Percentiles rank a stretch among this genome's conserved stretches.
These are phyloP conservation scores for Eremochloa ophiuroides DNA, from an alignment of 176 grass and related monocot species.

Conservation along the genomic window DNA sequence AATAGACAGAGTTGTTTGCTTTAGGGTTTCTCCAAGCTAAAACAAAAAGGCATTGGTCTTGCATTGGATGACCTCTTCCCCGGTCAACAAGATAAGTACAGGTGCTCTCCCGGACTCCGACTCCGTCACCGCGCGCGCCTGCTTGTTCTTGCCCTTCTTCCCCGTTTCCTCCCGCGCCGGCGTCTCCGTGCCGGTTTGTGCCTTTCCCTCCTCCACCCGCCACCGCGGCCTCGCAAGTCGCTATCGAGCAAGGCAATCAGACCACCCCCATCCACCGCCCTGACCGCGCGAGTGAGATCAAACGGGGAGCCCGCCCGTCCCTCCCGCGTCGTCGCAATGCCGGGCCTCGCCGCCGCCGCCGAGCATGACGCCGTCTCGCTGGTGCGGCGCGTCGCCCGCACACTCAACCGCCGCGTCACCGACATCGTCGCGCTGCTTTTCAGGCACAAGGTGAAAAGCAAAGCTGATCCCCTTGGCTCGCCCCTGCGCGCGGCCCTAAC, in stretches of 20 bases:
- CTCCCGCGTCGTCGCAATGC: constrained; percentile 22
- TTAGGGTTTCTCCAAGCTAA: no score
- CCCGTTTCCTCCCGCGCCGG: background rate
- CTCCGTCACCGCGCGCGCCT: background rate
- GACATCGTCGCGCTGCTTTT: constrained; percentile 64
- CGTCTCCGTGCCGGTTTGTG: background rate
- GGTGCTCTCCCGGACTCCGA: constrained; percentile 21
- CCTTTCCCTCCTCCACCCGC: background rate
- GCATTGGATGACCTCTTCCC: background rate
- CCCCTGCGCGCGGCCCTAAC: constrained; percentile 10
- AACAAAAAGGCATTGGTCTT: no score
- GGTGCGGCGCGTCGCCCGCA: constrained; percentile 63
- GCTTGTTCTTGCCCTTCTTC: background rate
- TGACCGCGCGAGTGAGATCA: background rate
- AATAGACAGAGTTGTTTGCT: no score
- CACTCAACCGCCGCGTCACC: constrained; percentile 73
- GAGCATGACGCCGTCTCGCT: constrained; percentile 54
- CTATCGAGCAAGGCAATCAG: constrained; percentile 9
- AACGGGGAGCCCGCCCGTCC: background rate
- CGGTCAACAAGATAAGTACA: constrained; percentile 39
- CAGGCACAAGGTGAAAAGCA: constrained; percentile 56
- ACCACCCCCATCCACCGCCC: background rate
- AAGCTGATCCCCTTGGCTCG: background rate
- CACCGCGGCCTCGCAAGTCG: background rate
- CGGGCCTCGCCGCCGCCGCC: constrained; percentile 44